These are phyloP conservation scores for Dioscorea alata DNA, from an alignment of 106 monocot genomes.

Conservation along the genomic window DNA sequence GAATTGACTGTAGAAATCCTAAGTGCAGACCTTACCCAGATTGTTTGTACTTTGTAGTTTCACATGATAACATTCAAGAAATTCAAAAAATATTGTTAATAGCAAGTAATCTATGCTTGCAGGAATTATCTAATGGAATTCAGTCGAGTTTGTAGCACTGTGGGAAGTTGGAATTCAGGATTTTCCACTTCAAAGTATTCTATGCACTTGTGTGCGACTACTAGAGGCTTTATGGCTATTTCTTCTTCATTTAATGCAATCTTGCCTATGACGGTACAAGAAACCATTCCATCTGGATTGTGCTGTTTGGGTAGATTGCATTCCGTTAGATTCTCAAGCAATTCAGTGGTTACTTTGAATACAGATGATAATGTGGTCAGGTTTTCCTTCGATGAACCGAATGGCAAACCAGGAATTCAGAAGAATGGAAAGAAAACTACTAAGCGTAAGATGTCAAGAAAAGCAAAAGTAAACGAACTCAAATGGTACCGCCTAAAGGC, in stretches of 20 bases:
- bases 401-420: conserved; percentile 14
- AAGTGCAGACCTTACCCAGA: too few species aligned
- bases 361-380: conserved; percentile 39
- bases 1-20: too few species aligned
- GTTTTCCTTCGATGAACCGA: conserved; percentile 43
- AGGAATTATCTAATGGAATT: conserved; percentile 20
- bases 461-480: conserved; percentile 73
- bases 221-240: not conserved
- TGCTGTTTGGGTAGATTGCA: conserved; percentile 14
- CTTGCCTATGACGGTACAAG: conserved; percentile 5
- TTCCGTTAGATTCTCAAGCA: conserved; percentile 23
- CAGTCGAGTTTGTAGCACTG: conserved; percentile 1
- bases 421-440: conserved; percentile 17
- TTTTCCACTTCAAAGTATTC: conserved; percentile 13
- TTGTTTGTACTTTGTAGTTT: too few species aligned
- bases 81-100: not conserved
- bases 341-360: conserved; percentile 50
- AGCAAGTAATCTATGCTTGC: not conserved
- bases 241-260: conserved; percentile 3
- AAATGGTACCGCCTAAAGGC: conserved; percentile 87
- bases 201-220: not conserved
- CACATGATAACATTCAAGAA: too few species aligned
- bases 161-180: not conserved
- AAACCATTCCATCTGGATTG: not conserved
- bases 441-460: conserved; percentile 55